Evolutionary conservation across 768 basidiomycete species (phyloP), one percentile per base, ranked within the genome.

Genomic region (Boletus barrowsii): DNA sequence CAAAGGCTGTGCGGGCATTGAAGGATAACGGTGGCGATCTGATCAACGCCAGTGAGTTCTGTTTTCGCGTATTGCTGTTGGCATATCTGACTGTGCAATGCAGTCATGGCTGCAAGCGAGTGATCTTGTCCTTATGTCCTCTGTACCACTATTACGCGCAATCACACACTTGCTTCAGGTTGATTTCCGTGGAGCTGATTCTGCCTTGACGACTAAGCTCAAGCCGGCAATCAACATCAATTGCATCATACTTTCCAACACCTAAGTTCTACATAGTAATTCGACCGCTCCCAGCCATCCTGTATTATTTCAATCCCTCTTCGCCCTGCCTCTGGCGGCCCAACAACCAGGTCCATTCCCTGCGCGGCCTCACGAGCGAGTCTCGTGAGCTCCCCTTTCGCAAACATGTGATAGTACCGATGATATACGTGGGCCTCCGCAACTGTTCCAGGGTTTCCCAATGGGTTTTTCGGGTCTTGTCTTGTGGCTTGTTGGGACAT

Each of bases 381-480:
- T 13, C 68, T 69, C 17, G 65, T 57, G 45, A 99, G 79, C 71
- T 99, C 97, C 18, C 87, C 90, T 41, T 82, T 75, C 0, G 83
- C 79, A 66, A 98, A 99, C 81, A 99, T 90, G 68, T 99, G 97
- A 67, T 99, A 99, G 67, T 97, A 99, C 51, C 97, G 81, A 66
- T 93, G 85, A 73, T 83, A 90, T 4, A 88, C 76, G 57, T 81
- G 43, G 33, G 41, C 35, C 20, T 43, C 57, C 3, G 13, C 14
- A 7, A 11, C 62, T 54, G 41, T 46, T 56, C n/a, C 52, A 20
- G 47, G 39, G 14, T 47, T 41, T 42, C 6, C 22, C 6, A 1
- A 3, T 14, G 46, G 20, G 15, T 32, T 40, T 36, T 42, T 51
- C 29, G 24, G 15, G 37, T 15, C 35, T 14, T 45, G 46, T 42